These are phyloP conservation scores for Aspergillus mulundensis DNA, from an alignment of 495 filamentous ascomycete genomes.

Conservation along the genomic window DNA sequence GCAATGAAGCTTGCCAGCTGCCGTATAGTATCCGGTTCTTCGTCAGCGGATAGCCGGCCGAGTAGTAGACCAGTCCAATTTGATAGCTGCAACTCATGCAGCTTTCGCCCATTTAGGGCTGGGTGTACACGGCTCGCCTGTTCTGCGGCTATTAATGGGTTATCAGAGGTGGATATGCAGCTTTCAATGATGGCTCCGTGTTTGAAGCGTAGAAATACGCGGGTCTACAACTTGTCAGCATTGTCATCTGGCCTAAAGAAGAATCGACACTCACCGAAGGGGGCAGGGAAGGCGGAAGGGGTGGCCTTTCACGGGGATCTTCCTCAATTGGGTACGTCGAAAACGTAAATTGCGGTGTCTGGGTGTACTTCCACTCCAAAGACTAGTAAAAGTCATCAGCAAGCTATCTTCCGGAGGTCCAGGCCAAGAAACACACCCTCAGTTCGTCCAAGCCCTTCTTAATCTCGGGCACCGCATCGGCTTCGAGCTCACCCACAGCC, in stretches of 20 bases:
- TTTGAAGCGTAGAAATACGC: slow-evolving; percentile 38
- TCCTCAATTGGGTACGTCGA: slow-evolving; percentile 52
- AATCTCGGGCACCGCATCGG: slow-evolving; percentile 46
- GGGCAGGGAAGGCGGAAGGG: slow-evolving; percentile 39
- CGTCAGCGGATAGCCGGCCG: slow-evolving; percentile 11
- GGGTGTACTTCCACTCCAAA: slow-evolving; percentile 70
- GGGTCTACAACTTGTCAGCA: slow-evolving; percentile 24
- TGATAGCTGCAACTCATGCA: slow-evolving; percentile 38
- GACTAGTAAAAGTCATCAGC: slow-evolving; percentile 44
- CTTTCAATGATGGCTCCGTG: slow-evolving; percentile 44
- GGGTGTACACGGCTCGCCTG: slow-evolving; percentile 36
- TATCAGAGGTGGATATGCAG: slow-evolving; percentile 38
- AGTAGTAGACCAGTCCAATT: slow-evolving; percentile 31
- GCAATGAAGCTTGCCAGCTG: slow-evolving; percentile 23
- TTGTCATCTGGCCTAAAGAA: not conserved
- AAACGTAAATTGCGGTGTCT: slow-evolving; percentile 83
- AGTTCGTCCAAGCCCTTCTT: slow-evolving; percentile 59
- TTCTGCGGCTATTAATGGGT: slow-evolving; percentile 28
- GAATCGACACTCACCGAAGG: slow-evolving; percentile 27
- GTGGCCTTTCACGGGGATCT: slow-evolving; percentile 50
- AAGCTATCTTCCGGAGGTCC: not conserved
- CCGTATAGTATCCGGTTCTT: slow-evolving; percentile 6
- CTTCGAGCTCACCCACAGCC: slow-evolving; percentile 45
- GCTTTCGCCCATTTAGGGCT: slow-evolving; percentile 32
- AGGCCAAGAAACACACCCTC: slow-evolving; percentile 35